Evolutionary conservation across 768 basidiomycete genomes (phyloP).

Genomic region (Hygrocybe punicea): DNA sequence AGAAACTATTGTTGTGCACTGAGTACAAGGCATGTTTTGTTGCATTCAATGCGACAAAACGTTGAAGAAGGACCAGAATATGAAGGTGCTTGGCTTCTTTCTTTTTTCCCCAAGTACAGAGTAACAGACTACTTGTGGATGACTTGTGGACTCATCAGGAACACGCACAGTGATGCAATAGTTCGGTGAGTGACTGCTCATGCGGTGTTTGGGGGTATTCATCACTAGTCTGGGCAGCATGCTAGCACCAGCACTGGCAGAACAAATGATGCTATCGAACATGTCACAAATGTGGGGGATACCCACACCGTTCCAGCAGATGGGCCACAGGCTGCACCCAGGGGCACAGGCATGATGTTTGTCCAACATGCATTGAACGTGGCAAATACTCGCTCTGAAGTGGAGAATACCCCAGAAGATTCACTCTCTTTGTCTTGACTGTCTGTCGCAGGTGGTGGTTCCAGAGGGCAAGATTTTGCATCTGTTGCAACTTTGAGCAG

Average conservation of each 20-base stretch:
- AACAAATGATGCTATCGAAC: too few relatives aligned
- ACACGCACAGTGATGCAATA: background rate
- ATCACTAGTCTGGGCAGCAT: too few relatives aligned
- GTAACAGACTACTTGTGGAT: background rate
- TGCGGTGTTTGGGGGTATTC: too few relatives aligned
- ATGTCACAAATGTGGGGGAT: background rate
- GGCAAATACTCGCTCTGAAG: background rate
- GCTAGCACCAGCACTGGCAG: too few relatives aligned
- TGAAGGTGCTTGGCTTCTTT: too few relatives aligned
- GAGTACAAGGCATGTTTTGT: background rate
- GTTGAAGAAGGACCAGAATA: constrained; percentile 2
- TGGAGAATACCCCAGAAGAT: background rate
- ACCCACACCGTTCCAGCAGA: background rate
- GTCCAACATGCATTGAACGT: background rate
- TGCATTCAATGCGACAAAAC: background rate
- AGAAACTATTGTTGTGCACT: background rate
- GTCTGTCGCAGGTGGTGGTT: background rate
- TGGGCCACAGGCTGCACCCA: background rate
- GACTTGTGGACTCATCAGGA: background rate
- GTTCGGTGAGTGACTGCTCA: too few relatives aligned
- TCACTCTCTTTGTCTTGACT: background rate
- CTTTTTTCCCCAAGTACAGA: too few relatives aligned
- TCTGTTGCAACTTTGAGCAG: too few relatives aligned
- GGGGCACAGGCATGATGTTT: background rate
- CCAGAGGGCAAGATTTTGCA: too few relatives aligned